These are phyloP conservation scores for Cylindrotheca fusiformis DNA, from an alignment of 108 stramenopile genomes.

Conservation along the genomic window DNA sequence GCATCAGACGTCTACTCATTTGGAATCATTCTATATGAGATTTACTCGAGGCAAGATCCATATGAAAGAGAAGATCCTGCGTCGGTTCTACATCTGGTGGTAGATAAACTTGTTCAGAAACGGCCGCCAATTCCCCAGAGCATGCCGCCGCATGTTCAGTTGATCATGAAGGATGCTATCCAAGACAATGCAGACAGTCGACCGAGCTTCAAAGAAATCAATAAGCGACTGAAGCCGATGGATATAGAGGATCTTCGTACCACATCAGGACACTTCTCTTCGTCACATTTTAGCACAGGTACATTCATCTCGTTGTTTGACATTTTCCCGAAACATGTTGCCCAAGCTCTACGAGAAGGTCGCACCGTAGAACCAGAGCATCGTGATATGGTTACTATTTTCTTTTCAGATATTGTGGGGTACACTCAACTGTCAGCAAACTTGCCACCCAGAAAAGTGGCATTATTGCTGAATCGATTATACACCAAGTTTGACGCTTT, in stretches of 20 bases:
- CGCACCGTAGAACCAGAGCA: slow-evolving; percentile 34
- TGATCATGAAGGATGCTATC: slow-evolving; percentile 22
- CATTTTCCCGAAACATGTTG: slow-evolving; percentile 44
- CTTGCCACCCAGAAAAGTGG: slow-evolving; percentile 29
- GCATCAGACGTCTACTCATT: slow-evolving; percentile 56
- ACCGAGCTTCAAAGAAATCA: slow-evolving; percentile 21
- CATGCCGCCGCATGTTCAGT: slow-evolving; percentile 1
- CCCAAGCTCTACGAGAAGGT: slow-evolving; percentile 32
- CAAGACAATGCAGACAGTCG: slow-evolving; percentile 6
- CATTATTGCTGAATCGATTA: slow-evolving; percentile 47
- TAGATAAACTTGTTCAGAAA: slow-evolving; percentile 16
- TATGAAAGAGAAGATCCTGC: slow-evolving; percentile 44
- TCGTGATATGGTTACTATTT: slow-evolving; percentile 31
- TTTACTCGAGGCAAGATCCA: slow-evolving; percentile 45
- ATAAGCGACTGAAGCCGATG: neutral
- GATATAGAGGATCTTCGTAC: too few species aligned
- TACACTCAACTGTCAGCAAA: slow-evolving; percentile 38
- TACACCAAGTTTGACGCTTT: slow-evolving; percentile 51
- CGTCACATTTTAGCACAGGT: neutral
- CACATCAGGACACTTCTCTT: neutral
- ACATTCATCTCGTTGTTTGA: slow-evolving; percentile 1
- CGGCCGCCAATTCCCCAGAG: slow-evolving; percentile 18
- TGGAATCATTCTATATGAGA: slow-evolving; percentile 54
- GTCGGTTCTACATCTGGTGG: slow-evolving; percentile 9
- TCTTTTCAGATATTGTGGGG: slow-evolving; percentile 45